Base-by-base conservation (phyloP, 148 eudicot species). In the Agrostemma githago region DNA sequence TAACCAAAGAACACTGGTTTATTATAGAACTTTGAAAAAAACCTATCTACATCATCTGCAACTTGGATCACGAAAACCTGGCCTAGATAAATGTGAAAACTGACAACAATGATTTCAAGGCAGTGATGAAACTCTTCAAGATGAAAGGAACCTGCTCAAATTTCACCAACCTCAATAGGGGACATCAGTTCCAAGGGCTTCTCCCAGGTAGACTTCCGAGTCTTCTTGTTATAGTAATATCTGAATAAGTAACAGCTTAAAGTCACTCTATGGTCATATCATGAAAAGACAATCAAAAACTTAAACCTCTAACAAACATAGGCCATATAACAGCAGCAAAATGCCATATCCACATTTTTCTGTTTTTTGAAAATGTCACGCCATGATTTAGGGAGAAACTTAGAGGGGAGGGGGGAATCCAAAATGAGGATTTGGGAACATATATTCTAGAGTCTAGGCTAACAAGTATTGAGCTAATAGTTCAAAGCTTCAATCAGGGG, bases 171-270 rank as follows among this genome's bases (percentile, higher is more conserved):
- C 96, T 95, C 97, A 78, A 76, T 77, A 51, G 86, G 78, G 56
- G 91, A 85, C 99, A 89, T 90, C 80, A 95, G 79, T 71, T 95
- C 99, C 5, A 88, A 66, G 77, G 99, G 99, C 84, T 95, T 95
- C 77, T 92, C 96, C 99, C 97, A 95, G 26, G 86, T 85, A 58
- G 99, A 95, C 62, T 79, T 43, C 81, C 73, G 83, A 41, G 96
- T 90, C 83, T 77, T 87, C 83, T 78, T 90, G 84, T 92, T 95
- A 84, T 85, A 88, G 78, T 89, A 95, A 75, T 80, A 95, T 84
- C 99, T 95, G 89, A 34, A 74, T 69, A 78, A 19, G 21, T 17
- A 77, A 46, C n/a, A 64, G 20, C 44, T 5, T 20, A 11, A 74
- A 66, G 41, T 68, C 62, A 69, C 59, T 20, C 34, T 11, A 16